Evolutionary conservation across 305 asterid genomes (phyloP).

Genomic region (Fraxinus albicans): DNA sequence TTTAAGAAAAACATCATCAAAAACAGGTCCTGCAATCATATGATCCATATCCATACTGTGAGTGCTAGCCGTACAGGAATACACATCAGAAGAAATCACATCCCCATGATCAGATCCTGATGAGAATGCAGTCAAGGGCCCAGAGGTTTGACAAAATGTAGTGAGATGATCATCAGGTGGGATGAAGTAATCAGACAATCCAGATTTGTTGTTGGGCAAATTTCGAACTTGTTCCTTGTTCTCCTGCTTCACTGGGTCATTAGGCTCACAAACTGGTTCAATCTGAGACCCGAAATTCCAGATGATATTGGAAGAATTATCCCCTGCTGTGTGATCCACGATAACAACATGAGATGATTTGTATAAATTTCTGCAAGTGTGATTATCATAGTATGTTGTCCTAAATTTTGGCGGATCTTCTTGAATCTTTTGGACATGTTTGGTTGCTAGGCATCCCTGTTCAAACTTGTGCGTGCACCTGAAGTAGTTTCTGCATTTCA

Average conservation of each 20-base stretch:
- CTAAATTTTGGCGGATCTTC: constrained; percentile 49
- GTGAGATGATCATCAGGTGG: background rate
- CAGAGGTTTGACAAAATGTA: background rate
- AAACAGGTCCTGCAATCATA: constrained; percentile 14
- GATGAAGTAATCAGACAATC: constrained; percentile 16
- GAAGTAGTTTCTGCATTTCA: constrained; percentile 52
- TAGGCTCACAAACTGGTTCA: background rate
- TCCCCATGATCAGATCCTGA: constrained; percentile 40
- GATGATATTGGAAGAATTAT: constrained; percentile 36
- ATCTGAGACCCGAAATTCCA: constrained; percentile 31
- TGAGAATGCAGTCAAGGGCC: constrained; percentile 23
- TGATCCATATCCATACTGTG: constrained; percentile 26
- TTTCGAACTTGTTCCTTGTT: background rate
- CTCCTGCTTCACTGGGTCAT: constrained; percentile 6
- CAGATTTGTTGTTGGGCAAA: background rate
- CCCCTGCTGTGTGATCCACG: constrained; percentile 3
- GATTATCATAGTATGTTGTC: constrained; percentile 58
- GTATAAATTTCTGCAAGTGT: constrained; percentile 40
- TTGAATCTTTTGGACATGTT: constrained; percentile 55
- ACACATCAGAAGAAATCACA: constrained; percentile 41
- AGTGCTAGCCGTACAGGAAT: constrained; percentile 43
- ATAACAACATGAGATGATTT: constrained; percentile 19
- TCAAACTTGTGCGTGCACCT: constrained; percentile 74
- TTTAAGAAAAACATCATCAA: constrained; percentile 22
- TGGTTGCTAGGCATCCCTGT: constrained; percentile 58